phyloP scores from a whole-genome alignment of 2,329 filamentous ascomycete species.

The Pseudodiploospora longispora region DNA sequence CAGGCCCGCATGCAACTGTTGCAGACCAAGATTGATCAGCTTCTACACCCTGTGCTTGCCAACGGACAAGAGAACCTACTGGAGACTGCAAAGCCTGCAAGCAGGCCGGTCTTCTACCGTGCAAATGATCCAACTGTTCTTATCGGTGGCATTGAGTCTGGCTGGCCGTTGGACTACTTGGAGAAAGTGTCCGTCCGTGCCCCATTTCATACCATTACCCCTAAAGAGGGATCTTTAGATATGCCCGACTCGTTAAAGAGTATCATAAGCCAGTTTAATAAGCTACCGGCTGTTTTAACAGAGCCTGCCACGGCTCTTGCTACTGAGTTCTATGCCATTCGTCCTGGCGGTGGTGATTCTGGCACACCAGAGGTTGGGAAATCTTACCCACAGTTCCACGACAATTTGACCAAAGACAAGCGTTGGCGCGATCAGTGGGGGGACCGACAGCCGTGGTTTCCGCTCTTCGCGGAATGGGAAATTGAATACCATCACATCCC shows the following conservation, averaged over 20 bases:
- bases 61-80: background rate
- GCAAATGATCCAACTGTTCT: constrained; percentile 30
- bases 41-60: background rate
- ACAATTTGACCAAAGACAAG: background rate
- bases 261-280: background rate
- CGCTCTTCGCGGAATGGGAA: constrained; percentile 37
- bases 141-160: constrained; percentile 25
- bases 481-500: constrained; percentile 31
- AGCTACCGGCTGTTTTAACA: background rate
- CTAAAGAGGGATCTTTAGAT: background rate
- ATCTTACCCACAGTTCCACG: constrained; percentile 7
- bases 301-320: background rate
- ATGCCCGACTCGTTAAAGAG: background rate
- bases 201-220: constrained; percentile 1
- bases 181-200: background rate
- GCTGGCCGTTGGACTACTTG: constrained; percentile 31
- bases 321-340: background rate
- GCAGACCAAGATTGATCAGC: background rate
- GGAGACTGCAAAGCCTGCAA: constrained; percentile 14
- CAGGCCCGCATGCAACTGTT: background rate
- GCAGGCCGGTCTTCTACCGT: constrained; percentile 18
- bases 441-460: constrained; percentile 29
- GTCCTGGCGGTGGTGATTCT: background rate
- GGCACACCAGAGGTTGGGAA: background rate
- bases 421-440: constrained; percentile 23